These are phyloP conservation scores for Chenopodium quinoa DNA, from an alignment of 148 eudicot genomes.

Conservation along the genomic window DNA sequence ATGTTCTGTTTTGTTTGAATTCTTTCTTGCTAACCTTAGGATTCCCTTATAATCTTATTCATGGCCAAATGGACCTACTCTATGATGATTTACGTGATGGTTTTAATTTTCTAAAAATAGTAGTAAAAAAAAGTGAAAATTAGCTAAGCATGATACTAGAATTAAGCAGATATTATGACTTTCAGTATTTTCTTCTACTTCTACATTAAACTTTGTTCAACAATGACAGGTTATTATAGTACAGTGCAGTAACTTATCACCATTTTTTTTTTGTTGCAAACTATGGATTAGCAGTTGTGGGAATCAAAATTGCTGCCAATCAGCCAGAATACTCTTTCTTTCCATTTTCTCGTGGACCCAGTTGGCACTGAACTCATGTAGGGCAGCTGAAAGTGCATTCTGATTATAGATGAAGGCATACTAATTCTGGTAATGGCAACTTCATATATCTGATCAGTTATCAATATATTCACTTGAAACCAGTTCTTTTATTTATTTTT, in stretches of 20 bases:
- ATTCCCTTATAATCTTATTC: not conserved
- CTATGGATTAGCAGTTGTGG: slow-evolving; percentile 59
- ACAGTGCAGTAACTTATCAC: not conserved
- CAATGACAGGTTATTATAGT: not conserved
- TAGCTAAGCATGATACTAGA: not conserved
- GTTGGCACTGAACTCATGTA: slow-evolving; percentile 86
- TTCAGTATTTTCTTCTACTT: not conserved
- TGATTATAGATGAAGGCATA: slow-evolving; percentile 5
- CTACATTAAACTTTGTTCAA: not conserved
- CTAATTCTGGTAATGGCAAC: slow-evolving; percentile 1
- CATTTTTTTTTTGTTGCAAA: not conserved
- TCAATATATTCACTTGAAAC: not conserved
- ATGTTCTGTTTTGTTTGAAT: not conserved
- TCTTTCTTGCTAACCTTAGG: not conserved
- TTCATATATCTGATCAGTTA: not conserved
- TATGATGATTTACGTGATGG: not conserved
- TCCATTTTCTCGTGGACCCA: slow-evolving; percentile 67
- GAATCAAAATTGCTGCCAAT: slow-evolving; percentile 57
- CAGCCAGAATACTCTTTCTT: slow-evolving; percentile 40
- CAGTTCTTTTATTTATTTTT: not conserved
- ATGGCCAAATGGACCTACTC: not conserved
- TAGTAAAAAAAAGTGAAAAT: too few relatives aligned
- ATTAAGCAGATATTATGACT: not conserved
- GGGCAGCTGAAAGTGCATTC: slow-evolving; percentile 14
- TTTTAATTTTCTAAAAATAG: not conserved